Evolutionary conservation across 73 alveolate genomes (phyloP).

Genomic region (Paramecium tetraurelia): DNA sequence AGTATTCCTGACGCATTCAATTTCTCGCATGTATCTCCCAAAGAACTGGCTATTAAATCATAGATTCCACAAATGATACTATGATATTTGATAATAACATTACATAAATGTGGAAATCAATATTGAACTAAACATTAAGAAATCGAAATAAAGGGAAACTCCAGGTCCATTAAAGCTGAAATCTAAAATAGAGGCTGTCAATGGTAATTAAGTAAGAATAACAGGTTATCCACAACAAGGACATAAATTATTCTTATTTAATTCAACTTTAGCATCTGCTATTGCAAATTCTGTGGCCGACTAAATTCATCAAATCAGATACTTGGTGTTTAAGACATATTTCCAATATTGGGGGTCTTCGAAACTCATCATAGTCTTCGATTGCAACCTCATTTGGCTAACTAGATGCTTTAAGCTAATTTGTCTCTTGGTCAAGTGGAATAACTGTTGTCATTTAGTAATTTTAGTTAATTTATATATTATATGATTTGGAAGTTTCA

Average conservation of each 20-base stretch:
- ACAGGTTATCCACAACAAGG: constrained; percentile 43
- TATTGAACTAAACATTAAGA: background rate
- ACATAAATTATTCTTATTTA: background rate
- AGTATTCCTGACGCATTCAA: background rate
- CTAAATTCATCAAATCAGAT: background rate
- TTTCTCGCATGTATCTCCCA: background rate
- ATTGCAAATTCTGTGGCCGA: constrained; percentile 9
- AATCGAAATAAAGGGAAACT: constrained; percentile 13
- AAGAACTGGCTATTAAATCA: background rate
- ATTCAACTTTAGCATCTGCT: background rate
- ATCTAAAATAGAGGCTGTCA: background rate
- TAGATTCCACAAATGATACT: background rate
- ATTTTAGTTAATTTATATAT: background rate
- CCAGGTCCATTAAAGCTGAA: constrained; percentile 41
- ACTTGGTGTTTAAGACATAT: background rate
- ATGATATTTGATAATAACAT: background rate
- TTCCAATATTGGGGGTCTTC: constrained; percentile 1
- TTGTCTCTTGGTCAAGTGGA: background rate
- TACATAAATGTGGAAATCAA: background rate
- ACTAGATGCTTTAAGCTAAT: background rate
- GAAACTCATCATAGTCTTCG: background rate
- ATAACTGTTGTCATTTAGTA: constrained; percentile 12
- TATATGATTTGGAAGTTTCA: background rate
- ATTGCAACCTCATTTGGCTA: background rate
- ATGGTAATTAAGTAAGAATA: background rate